phyloP scores from a whole-genome alignment of 192 early-diverging fungal genomes.

The Backusella westeae region DNA sequence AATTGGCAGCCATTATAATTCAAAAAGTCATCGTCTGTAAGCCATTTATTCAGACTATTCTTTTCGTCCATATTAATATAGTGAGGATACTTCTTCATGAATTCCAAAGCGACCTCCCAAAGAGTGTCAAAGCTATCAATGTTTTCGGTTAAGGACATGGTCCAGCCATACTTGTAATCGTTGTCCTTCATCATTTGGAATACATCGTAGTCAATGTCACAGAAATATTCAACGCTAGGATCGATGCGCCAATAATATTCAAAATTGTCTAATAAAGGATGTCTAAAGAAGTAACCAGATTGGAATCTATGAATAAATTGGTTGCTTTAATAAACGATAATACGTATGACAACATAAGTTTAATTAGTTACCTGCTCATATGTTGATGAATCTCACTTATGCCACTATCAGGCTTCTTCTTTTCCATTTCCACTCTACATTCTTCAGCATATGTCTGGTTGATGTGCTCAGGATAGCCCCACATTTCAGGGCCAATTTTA shows the following conservation, averaged over 20 bases:
- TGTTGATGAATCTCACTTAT: slow-evolving; percentile 63
- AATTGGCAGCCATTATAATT: slow-evolving; percentile 72
- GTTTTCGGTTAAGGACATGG: slow-evolving; percentile 59
- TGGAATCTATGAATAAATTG: slow-evolving; percentile 37
- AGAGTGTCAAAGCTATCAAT: slow-evolving; percentile 56
- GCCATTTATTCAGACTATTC: slow-evolving; percentile 34
- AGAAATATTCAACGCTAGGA: slow-evolving; percentile 68
- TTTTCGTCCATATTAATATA: slow-evolving; percentile 28
- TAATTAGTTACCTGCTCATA: slow-evolving; percentile 61
- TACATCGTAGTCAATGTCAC: slow-evolving; percentile 71
- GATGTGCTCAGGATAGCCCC: slow-evolving; percentile 80
- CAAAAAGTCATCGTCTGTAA: slow-evolving; percentile 45
- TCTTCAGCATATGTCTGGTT: slow-evolving; percentile 55
- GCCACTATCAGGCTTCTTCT: slow-evolving; percentile 55
- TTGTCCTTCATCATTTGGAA: slow-evolving; percentile 68
- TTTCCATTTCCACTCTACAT: slow-evolving; percentile 52
- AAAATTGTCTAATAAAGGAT: slow-evolving; percentile 54
- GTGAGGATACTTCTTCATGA: slow-evolving; percentile 46
- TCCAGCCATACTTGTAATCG: slow-evolving; percentile 71
- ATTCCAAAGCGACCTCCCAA: slow-evolving; percentile 53
- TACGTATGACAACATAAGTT: neutral
- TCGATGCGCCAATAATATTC: slow-evolving; percentile 77
- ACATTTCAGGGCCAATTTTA: slow-evolving; percentile 60
- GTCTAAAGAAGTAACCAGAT: slow-evolving; percentile 65
- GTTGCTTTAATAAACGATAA: neutral